These are phyloP conservation scores for Diaporthe destruens DNA, from an alignment of 2,329 filamentous ascomycete genomes.

Conservation along the genomic window DNA sequence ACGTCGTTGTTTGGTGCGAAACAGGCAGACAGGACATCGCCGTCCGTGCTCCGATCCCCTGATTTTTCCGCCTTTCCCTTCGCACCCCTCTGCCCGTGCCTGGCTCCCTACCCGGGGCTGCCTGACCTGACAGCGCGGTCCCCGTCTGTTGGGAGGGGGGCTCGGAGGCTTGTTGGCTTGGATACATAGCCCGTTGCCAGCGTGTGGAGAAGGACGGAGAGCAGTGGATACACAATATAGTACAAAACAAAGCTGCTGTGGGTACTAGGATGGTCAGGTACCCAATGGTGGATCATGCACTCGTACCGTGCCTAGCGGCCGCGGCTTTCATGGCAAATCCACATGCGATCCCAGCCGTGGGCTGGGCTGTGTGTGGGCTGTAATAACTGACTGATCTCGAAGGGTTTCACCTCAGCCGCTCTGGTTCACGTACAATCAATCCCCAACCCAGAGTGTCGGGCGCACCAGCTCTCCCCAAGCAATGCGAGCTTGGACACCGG, in stretches of 20 bases:
- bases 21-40: constrained; percentile 5
- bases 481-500: constrained; percentile 5
- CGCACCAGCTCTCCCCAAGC: not conserved
- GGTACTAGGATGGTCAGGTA: constrained; percentile 1
- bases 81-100: not conserved
- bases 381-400: constrained; percentile 33
- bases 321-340: constrained; percentile 26
- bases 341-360: constrained; percentile 4
- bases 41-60: constrained; percentile 32
- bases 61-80: not conserved
- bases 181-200: constrained; percentile 14
- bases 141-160: not conserved
- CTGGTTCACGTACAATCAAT: not conserved
- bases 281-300: constrained; percentile 22
- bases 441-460: constrained; percentile 10
- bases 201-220: constrained; percentile 25
- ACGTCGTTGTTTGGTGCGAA: constrained; percentile 21
- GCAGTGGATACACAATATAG: constrained; percentile 11
- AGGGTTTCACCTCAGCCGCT: constrained; percentile 11
- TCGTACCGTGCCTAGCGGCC: constrained; percentile 34
- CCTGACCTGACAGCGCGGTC: not conserved
- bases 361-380: no score
- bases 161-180: not conserved
- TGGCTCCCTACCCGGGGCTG: not conserved
- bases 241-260: constrained; percentile 12